Base-by-base conservation (phyloP, 2,329 filamentous ascomycete species). In the Rhynchosporium graminicola region DNA sequence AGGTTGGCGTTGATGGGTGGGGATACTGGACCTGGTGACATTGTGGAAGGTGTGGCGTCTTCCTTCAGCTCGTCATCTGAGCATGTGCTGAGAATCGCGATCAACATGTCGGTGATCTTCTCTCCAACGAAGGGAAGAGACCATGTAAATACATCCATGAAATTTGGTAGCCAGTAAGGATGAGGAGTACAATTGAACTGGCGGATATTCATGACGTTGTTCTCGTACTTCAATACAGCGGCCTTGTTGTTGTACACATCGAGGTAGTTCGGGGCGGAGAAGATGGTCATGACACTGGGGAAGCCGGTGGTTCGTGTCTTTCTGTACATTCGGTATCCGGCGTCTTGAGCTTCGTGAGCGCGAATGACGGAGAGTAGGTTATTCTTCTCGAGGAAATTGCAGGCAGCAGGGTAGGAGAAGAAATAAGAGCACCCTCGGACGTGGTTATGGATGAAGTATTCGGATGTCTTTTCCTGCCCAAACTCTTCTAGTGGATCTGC, bases 71-170 rank as follows among this genome's bases (percentile, higher is more conserved):
- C 92, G 73, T 99, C 95, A 79, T 99, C 96, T n/a, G 95, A 97
- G 81, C 93, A 98, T 20, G 92, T 98, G 81, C 96, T 97, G 70
- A 99, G 82, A 73, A 99, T 99, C 47, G 93, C 94, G 75, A 99
- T 97, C 68, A 99, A 87, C 95, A 99, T 99, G 74, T 99, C 95
- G 20, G 95, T 98, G 74, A 99, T 93, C 84, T 99, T 99, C 78
- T 99, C 95, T 66, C 95, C 94, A 29, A 99, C 95, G 78, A 99
- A 99, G 0, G 95, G 95, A 64, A 99, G 82, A 40, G 95, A 99
- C 95, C 95, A 99, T n/a, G 95, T 99, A 76, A 99, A 99, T 67
- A 99, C 95, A 74, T 99, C 95, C 95, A 99, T 99, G 76, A 99
- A 99, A 81, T 99, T 99, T 60, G 95, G 95, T 55, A 99, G 85